phyloP scores from a whole-genome alignment of 208 protist species.

The Trypanosoma theileri region DNA sequence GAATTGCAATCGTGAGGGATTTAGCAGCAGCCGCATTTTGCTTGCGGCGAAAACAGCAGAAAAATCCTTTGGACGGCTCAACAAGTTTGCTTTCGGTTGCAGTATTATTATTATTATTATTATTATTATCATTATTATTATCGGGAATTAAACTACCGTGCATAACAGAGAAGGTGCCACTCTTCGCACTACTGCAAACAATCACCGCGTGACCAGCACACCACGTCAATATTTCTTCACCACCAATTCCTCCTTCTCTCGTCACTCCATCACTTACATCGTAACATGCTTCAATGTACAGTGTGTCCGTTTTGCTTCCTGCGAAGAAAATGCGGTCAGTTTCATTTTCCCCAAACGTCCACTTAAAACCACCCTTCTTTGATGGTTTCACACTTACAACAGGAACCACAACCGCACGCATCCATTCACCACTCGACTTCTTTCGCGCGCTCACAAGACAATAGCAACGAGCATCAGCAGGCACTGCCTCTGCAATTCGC shows the following conservation, averaged over 20 bases:
- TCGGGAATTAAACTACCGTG: slow-evolving; percentile 48
- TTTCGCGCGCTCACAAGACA: slow-evolving; percentile 68
- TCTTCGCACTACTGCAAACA: slow-evolving; percentile 22
- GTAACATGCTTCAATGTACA: slow-evolving; percentile 86
- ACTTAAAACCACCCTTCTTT: slow-evolving; percentile 48
- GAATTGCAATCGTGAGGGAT: slow-evolving; percentile 38
- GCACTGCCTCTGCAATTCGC: slow-evolving; percentile 35
- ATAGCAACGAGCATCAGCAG: slow-evolving; percentile 47
- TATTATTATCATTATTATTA: not conserved
- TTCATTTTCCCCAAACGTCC: slow-evolving; percentile 44
- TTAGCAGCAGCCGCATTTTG: slow-evolving; percentile 34
- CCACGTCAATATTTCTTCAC: slow-evolving; percentile 41
- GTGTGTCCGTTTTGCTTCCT: slow-evolving; percentile 37
- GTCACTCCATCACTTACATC: slow-evolving; percentile 23
- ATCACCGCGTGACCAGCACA: slow-evolving; percentile 69
- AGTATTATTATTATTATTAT: slow-evolving; percentile 6
- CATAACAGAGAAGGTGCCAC: slow-evolving; percentile 33
- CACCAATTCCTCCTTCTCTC: no score
- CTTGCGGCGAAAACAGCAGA: slow-evolving; percentile 19
- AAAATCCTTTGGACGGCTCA: slow-evolving; percentile 12
- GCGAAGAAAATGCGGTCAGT: slow-evolving; percentile 37
- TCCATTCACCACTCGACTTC: slow-evolving; percentile 46
- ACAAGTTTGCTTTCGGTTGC: slow-evolving; percentile 3
- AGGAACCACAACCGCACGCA: slow-evolving; percentile 57
- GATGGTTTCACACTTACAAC: slow-evolving; percentile 37